A percentile compares a stretch with the other conserved stretches of the same genome.
Evolutionary conservation across 441 rosid genomes (phyloP).

Genomic region (Populus tomentosa): DNA sequence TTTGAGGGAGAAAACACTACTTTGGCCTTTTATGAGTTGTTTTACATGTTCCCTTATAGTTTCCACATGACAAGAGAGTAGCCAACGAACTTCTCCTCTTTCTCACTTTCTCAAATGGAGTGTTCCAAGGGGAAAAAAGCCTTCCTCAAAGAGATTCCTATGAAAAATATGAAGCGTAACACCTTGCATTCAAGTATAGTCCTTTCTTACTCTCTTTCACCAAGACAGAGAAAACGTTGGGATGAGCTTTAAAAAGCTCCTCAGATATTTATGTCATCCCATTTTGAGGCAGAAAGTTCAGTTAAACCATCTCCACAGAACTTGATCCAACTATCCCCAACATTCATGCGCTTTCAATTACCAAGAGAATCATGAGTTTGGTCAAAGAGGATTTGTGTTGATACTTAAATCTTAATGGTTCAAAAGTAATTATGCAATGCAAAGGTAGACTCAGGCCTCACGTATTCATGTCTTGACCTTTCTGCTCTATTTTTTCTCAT

Average conservation of each 20-base stretch:
- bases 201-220: neutral
- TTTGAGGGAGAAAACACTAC: neutral
- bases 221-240: neutral
- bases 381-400: neutral
- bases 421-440: neutral
- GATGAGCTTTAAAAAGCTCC: neutral
- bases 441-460: neutral
- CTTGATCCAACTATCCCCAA: neutral
- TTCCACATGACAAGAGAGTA: neutral
- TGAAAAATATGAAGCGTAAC: too few species aligned
- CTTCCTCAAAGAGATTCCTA: neutral
- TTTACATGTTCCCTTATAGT: neutral
- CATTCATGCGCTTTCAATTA: neutral
- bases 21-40: neutral
- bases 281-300: neutral
- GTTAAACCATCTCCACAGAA: neutral
- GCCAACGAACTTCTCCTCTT: neutral
- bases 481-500: neutral
- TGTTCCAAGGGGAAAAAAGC: neutral
- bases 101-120: neutral
- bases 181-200: neutral
- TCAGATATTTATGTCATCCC: neutral
- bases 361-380: neutral
- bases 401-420: neutral
- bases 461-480: neutral